phyloP scores from a whole-genome alignment of 2,329 filamentous ascomycete genomes.

The Talaromyces rugulosus region DNA sequence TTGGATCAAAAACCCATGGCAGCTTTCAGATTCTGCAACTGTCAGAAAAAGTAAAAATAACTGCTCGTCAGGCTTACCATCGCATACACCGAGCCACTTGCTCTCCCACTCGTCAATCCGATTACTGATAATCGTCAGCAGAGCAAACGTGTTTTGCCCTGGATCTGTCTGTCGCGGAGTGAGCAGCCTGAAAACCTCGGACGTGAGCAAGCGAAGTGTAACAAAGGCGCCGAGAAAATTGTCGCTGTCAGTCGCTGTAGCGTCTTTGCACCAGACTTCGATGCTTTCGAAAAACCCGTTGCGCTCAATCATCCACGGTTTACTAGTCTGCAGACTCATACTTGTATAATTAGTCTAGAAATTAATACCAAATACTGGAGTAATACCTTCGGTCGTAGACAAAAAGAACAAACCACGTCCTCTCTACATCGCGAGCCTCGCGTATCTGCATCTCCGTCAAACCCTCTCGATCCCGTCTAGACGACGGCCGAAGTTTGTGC shows the following conservation, averaged over 20 bases:
- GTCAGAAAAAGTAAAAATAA: not conserved
- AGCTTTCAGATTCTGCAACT: slow-evolving; percentile 17
- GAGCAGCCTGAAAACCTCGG: slow-evolving; percentile 26
- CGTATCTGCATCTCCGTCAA: slow-evolving; percentile 17
- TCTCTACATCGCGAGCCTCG: slow-evolving; percentile 30
- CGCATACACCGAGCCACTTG: slow-evolving; percentile 2
- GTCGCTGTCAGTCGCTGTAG: slow-evolving; percentile 28
- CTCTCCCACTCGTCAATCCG: slow-evolving; percentile 11
- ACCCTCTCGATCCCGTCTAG: not conserved
- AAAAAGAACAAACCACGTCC: slow-evolving; percentile 37
- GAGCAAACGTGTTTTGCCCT: not conserved
- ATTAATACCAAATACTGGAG: not conserved
- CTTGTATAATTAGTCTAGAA: slow-evolving; percentile 17
- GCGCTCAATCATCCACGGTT: slow-evolving; percentile 41
- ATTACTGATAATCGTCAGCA: slow-evolving; percentile 8
- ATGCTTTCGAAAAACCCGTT: slow-evolving; percentile 33
- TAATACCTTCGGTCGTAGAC: slow-evolving; percentile 38
- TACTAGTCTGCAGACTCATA: slow-evolving; percentile 39
- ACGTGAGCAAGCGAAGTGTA: slow-evolving; percentile 33
- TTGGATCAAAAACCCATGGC: slow-evolving; percentile 33
- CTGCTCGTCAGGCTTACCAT: not conserved
- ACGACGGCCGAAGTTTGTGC: not conserved
- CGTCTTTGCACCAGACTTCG: slow-evolving; percentile 28
- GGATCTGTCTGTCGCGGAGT: slow-evolving; percentile 5
- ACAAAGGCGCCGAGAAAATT: slow-evolving; percentile 33